Percentiles rank a stretch among this genome's conserved stretches.
phyloP scores from a whole-genome alignment of 23 red algal species.

The Gracilariopsis chorda region DNA sequence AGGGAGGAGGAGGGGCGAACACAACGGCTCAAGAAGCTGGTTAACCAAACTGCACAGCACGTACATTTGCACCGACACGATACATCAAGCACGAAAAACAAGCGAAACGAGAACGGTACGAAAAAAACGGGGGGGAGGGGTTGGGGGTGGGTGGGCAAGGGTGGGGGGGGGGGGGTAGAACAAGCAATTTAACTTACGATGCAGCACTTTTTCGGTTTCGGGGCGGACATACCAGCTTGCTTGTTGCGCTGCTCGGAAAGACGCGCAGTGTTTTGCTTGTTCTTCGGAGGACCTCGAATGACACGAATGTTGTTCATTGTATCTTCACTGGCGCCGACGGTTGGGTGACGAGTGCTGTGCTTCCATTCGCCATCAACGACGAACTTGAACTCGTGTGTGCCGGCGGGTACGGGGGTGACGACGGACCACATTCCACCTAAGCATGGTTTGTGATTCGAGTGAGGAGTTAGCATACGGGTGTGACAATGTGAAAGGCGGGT shows the following conservation, averaged over 20 bases:
- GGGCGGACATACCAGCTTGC: conserved; percentile 27
- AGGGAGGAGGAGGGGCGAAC: background rate
- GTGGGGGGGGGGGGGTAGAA: background rate
- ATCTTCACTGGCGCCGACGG: conserved; percentile 85
- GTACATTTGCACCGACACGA: too few relatives aligned
- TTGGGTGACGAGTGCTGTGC: conserved; percentile 92
- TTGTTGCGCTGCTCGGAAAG: conserved; percentile 56
- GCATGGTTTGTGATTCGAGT: background rate
- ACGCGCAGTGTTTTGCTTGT: conserved; percentile 65
- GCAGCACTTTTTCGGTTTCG: conserved; percentile 63
- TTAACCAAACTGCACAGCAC: conserved; percentile 8
- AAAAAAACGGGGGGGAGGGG: background rate
- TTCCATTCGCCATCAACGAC: conserved; percentile 95
- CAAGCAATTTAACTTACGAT: conserved; percentile 58
- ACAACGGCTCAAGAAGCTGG: background rate
- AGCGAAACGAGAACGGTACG: background rate
- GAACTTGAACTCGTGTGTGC: conserved; percentile 97
- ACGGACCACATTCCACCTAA: conserved; percentile 88
- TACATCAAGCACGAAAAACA: background rate
- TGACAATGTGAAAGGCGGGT: background rate
- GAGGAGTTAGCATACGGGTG: background rate
- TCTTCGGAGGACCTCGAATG: conserved; percentile 85
- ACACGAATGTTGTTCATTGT: conserved; percentile 96
- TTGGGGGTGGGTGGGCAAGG: background rate
- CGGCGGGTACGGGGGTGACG: conserved; percentile 89